Evolutionary conservation across 176 grass and related monocot genomes (phyloP).

Genomic region (Triticum urartu): DNA sequence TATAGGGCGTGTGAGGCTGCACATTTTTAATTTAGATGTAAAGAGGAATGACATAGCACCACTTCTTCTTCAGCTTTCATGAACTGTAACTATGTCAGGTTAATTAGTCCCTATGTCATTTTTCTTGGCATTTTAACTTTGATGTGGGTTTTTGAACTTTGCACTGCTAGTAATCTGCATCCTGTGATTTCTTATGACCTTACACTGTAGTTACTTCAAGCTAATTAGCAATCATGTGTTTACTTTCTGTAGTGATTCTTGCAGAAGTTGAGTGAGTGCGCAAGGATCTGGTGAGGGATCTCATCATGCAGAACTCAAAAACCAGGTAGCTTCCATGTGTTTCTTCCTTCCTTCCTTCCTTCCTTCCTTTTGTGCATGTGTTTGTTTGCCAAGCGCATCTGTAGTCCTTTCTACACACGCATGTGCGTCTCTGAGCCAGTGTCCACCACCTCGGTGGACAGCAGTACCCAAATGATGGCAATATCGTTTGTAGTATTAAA

Average conservation of each 20-base stretch:
- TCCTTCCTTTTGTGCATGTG: background rate
- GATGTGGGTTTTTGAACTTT: background rate
- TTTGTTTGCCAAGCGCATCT: slow-evolving; percentile 29
- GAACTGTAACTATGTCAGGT: background rate
- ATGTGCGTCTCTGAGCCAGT: slow-evolving; percentile 36
- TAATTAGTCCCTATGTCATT: background rate
- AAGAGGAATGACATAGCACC: background rate
- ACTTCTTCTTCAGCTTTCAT: background rate
- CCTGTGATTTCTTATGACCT: background rate
- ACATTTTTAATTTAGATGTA: background rate
- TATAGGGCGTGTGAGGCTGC: background rate
- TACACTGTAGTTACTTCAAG: background rate
- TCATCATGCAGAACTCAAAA: slow-evolving; percentile 80
- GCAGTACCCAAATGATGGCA: slow-evolving; percentile 37
- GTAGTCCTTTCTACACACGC: slow-evolving; percentile 41
- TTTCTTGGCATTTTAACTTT: background rate
- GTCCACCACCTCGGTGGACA: slow-evolving; percentile 3
- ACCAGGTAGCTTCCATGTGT: slow-evolving; percentile 52
- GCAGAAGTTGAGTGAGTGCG: slow-evolving; percentile 31
- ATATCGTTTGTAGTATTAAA: slow-evolving; percentile 48
- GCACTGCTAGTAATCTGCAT: background rate
- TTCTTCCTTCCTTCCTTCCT: background rate
- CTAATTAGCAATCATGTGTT: background rate
- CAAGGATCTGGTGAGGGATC: slow-evolving; percentile 39
- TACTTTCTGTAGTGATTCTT: slow-evolving; percentile 14